Percentiles rank a stretch among this genome's conserved stretches.
phyloP scores from a whole-genome alignment of 768 basidiomycete genomes.

The Galerina marginata region DNA sequence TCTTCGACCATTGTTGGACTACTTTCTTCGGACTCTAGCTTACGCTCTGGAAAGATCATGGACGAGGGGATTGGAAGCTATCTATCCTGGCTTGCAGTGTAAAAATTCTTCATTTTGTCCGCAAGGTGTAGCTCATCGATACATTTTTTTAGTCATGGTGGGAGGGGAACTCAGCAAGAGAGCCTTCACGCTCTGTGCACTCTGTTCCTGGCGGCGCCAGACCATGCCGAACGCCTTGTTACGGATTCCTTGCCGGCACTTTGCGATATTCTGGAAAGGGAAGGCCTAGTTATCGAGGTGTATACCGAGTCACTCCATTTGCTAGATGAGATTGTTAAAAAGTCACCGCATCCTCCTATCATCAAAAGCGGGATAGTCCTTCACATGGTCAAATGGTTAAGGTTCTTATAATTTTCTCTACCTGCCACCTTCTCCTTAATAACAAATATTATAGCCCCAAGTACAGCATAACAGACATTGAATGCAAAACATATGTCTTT shows the following conservation, averaged over 20 bases:
- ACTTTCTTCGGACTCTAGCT: background rate
- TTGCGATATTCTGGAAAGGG: conserved; percentile 3
- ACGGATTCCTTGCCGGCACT: background rate
- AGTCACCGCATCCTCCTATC: background rate
- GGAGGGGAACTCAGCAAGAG: background rate
- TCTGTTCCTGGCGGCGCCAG: background rate
- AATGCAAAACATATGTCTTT: too few relatives aligned
- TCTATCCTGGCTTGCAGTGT: background rate
- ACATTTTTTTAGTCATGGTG: background rate
- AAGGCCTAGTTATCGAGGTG: background rate
- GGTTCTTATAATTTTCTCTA: background rate
- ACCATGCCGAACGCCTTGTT: background rate
- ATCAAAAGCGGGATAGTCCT: background rate
- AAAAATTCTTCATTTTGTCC: background rate
- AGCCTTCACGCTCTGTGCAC: background rate
- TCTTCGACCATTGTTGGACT: background rate
- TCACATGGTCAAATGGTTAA: background rate
- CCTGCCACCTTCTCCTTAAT: background rate
- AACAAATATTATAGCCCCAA: too few relatives aligned
- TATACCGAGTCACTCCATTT: background rate
- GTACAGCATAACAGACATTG: too few relatives aligned
- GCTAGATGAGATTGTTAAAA: background rate
- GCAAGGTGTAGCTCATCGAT: background rate
- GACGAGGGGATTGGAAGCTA: background rate
- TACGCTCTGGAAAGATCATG: conserved; percentile 1